Evolutionary conservation across 768 basidiomycete species (phyloP).

Genomic region (Podaxis carcinomalis): DNA sequence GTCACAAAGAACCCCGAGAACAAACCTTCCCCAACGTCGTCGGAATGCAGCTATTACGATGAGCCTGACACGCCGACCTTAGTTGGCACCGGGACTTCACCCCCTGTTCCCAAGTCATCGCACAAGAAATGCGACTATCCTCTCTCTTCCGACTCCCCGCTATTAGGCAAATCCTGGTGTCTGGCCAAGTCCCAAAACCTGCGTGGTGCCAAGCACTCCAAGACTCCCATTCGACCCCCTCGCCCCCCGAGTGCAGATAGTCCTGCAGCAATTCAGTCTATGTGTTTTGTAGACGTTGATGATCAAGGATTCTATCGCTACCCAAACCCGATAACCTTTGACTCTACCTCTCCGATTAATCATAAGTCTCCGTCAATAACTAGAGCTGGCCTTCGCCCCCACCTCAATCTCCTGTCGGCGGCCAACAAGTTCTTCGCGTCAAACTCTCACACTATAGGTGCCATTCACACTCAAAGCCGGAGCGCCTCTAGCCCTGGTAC

Average conservation of each 20-base stretch:
- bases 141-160: neutral
- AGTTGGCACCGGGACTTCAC: constrained; percentile 6
- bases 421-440: neutral
- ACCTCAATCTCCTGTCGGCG: neutral
- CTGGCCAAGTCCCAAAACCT: neutral
- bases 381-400: neutral
- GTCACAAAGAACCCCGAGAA: neutral
- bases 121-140: neutral
- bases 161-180: neutral
- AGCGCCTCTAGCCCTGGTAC: neutral
- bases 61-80: neutral
- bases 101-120: constrained; percentile 1
- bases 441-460: neutral
- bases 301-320: constrained; percentile 2
- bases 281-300: constrained; percentile 6
- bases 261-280: constrained; percentile 9
- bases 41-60: constrained; percentile 10
- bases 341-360: neutral
- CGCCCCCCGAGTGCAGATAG: constrained; percentile 15
- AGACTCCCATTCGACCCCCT: constrained; percentile 11
- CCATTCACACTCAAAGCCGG: neutral
- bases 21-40: constrained; percentile 14
- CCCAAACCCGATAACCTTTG: constrained; percentile 2
- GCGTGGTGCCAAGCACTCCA: neutral
- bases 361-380: neutral